Percentiles rank a stretch among this genome's conserved stretches.
These are phyloP conservation scores for Skeletonema costatum DNA, from an alignment of 108 stramenopile genomes.

Conservation along the genomic window DNA sequence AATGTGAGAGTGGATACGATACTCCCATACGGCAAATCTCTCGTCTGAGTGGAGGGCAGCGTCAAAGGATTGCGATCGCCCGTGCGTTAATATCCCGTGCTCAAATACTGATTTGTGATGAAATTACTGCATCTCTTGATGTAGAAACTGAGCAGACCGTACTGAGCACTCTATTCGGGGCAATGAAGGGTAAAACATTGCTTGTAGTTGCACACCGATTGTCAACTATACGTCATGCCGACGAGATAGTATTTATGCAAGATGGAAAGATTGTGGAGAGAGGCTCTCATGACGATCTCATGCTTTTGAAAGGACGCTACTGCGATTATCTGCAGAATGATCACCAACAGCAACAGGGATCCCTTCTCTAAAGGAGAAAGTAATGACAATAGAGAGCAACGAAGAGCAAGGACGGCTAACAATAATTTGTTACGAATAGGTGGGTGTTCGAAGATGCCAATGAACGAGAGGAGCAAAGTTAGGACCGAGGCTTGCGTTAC, in stretches of 20 bases:
- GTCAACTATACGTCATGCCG: conserved; percentile 85
- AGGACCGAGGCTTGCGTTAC: too few species aligned
- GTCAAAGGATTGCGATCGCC: conserved; percentile 91
- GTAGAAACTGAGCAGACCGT: conserved; percentile 17
- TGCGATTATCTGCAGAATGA: not conserved
- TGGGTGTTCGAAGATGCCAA: too few species aligned
- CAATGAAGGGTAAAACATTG: conserved; percentile 25
- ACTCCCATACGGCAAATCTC: conserved; percentile 68
- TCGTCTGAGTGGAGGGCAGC: conserved; percentile 75
- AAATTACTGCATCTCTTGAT: conserved; percentile 26
- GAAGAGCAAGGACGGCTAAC: too few species aligned
- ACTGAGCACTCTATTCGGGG: conserved; percentile 6
- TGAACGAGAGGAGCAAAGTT: too few species aligned
- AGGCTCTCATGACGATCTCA: conserved; percentile 87
- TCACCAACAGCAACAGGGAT: not conserved
- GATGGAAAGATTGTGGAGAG: conserved; percentile 84
- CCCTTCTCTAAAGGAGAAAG: too few species aligned
- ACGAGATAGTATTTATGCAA: conserved; percentile 87
- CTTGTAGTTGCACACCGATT: conserved; percentile 93
- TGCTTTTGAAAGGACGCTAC: conserved; percentile 47
- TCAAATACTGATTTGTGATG: conserved; percentile 14
- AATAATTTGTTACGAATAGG: too few species aligned
- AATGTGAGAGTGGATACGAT: conserved; percentile 68
- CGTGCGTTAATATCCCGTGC: conserved; percentile 64
- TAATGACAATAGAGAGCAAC: too few species aligned